phyloP scores from a whole-genome alignment of 1,284 basidiomycete genomes.

The Hymenochaete sp. region DNA sequence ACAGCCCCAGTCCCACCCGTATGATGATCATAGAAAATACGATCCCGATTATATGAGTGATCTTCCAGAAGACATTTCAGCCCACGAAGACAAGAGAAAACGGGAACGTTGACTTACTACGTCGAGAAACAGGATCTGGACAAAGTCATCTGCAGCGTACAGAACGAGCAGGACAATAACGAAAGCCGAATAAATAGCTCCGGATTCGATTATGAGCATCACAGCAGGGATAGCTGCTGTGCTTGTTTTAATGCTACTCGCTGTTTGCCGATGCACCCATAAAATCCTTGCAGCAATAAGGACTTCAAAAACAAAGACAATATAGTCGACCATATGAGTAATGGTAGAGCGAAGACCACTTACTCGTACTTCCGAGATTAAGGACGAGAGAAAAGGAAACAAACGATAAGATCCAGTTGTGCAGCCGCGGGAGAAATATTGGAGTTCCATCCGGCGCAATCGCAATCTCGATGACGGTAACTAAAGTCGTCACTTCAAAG shows the following conservation, averaged over 20 bases:
- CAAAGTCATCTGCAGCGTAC: conserved; percentile 14
- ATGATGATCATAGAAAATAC: conserved; percentile 31
- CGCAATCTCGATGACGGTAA: conserved; percentile 6
- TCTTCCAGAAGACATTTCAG: too few species aligned
- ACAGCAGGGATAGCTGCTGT: conserved; percentile 14
- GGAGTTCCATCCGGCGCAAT: conserved; percentile 2
- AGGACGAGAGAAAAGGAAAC: conserved; percentile 15
- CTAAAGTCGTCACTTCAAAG: conserved; percentile 15
- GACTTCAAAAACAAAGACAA: too few species aligned
- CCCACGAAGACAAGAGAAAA: too few species aligned
- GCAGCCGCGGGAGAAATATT: conserved; percentile 11
- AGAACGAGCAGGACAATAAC: conserved; percentile 15
- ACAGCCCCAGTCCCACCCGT: conserved; percentile 29
- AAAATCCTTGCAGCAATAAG: conserved; percentile 12
- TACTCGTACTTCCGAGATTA: conserved; percentile 13
- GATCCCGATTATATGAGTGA: conserved; percentile 2
- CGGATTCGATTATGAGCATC: conserved; percentile 18
- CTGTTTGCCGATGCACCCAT: conserved; percentile 2
- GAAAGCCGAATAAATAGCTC: conserved; percentile 17
- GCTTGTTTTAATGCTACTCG: background rate
- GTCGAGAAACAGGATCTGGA: conserved; percentile 7
- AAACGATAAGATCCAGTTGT: conserved; percentile 15
- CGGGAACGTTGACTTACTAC: too few species aligned
- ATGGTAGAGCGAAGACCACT: too few species aligned
- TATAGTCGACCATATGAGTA: too few species aligned